Evolutionary conservation across 495 filamentous ascomycete genomes (phyloP).

Genomic region (Rusavskia elegans): DNA sequence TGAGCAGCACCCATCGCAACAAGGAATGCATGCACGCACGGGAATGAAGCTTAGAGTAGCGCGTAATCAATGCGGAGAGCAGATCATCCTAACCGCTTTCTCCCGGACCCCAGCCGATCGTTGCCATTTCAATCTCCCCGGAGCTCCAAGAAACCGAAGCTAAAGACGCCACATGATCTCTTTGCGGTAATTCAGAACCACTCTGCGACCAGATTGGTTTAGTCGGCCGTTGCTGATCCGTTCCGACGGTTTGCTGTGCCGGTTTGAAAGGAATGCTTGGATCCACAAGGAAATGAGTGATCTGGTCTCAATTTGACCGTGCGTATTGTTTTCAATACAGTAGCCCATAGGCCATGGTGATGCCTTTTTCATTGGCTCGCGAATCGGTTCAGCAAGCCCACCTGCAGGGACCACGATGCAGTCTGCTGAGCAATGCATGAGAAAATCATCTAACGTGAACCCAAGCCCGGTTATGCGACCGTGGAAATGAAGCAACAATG

Average conservation of each 20-base stretch:
- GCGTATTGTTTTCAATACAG: no score
- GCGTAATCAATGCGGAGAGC: not conserved
- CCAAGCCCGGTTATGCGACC: not conserved
- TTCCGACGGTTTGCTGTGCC: not conserved
- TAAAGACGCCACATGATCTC: not conserved
- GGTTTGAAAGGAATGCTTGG: not conserved
- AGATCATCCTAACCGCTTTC: not conserved
- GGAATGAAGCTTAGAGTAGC: not conserved
- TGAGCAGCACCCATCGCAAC: not conserved
- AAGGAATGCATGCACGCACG: not conserved
- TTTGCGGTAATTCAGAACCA: not conserved
- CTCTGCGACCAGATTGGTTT: not conserved
- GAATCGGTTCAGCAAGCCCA: not conserved
- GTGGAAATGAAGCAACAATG: no score
- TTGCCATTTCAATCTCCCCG: not conserved
- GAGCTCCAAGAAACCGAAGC: not conserved
- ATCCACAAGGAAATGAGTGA: not conserved
- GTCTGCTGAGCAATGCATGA: not conserved
- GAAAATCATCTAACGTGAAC: not conserved
- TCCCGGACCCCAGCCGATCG: not conserved
- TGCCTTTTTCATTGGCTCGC: not conserved
- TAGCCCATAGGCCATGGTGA: not conserved
- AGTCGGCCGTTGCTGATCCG: not conserved
- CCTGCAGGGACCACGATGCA: not conserved
- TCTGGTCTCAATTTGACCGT: no score